Base-by-base conservation (phyloP, 176 grass and related monocot species). In the Musa schizocarpa region DNA sequence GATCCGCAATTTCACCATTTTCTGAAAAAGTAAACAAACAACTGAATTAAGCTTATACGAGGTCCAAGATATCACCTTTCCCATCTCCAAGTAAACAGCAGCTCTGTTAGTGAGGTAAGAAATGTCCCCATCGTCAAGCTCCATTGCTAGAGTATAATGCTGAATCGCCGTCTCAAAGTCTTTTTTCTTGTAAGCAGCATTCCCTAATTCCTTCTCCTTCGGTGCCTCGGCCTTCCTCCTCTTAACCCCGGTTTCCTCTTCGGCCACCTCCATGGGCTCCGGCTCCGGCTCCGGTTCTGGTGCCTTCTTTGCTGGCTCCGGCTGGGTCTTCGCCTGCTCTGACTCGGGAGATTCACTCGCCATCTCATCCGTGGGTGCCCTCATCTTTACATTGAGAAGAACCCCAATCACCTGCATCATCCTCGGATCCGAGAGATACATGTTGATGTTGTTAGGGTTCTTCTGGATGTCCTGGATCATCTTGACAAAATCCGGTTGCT, bases 401-500 rank as follows among this genome's bases (percentile, higher is more conserved):
- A 99, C 86, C 5, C 96, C 86, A 22, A 99, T 85, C 82, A 92
- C 96, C 74, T 99, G 88, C 91, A 99, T 91, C 96, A 99, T 99
- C 26, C 96, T 87, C 70, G 83, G 91, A 63, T 99, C 96, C 57
- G 72, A 78, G 1, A 99, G 86, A 74, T 95, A 89, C 81, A 81
- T 82, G 54, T 86, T 95, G 65, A 99, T 48, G 74, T 52, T 89
- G 75, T 84, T 86, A 29, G 96, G 96, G 53, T 99, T 92, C 66
- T 86, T 78, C 86, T 99, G 96, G 80, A 99, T 85, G 5, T 99
- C 96, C 14, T 81, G 85, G 74, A 99, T 59, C 96, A 99, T 99
- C 81, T 85, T 87, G 75, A 95, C 69, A 55, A 99, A 99, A 64
- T 99, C 96, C 0, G 96, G 86, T 81, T 99, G 86, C 56, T 86